Percentiles rank a stretch among this genome's conserved stretches.
Conservation (phyloP, 441 rosid species). For the Adansonia gregorii region DNA sequence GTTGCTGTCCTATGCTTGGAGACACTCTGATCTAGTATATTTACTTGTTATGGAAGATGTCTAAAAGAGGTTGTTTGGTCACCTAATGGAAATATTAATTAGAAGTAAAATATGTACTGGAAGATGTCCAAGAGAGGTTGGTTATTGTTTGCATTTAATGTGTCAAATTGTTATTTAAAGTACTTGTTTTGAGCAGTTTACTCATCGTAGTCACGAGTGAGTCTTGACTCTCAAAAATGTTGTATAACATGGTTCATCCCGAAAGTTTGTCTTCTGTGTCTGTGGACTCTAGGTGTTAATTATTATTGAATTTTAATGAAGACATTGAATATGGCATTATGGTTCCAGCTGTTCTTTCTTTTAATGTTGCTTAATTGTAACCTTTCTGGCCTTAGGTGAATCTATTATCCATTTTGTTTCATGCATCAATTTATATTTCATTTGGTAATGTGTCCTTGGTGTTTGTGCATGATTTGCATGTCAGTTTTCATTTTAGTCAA, state of each 20-base stretch:
- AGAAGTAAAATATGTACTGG: background rate
- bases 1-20: background rate
- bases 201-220: background rate
- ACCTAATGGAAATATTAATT: background rate
- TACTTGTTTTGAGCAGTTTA: conserved; percentile 11
- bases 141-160: background rate
- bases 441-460: background rate
- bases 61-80: background rate
- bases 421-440: background rate
- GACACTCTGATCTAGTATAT: background rate
- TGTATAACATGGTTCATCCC: background rate
- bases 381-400: background rate
- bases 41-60: background rate
- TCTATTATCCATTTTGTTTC: conserved; percentile 12
- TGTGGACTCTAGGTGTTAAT: background rate
- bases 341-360: background rate
- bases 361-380: background rate
- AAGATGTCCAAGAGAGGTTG: background rate
- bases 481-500: background rate
- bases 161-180: background rate
- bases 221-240: background rate
- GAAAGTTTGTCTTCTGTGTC: background rate
- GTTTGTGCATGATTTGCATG: background rate
- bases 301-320: background rate
- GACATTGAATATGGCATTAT: background rate